phyloP scores from a whole-genome alignment of 768 basidiomycete genomes.

The Goffeauzyma gilvescens region DNA sequence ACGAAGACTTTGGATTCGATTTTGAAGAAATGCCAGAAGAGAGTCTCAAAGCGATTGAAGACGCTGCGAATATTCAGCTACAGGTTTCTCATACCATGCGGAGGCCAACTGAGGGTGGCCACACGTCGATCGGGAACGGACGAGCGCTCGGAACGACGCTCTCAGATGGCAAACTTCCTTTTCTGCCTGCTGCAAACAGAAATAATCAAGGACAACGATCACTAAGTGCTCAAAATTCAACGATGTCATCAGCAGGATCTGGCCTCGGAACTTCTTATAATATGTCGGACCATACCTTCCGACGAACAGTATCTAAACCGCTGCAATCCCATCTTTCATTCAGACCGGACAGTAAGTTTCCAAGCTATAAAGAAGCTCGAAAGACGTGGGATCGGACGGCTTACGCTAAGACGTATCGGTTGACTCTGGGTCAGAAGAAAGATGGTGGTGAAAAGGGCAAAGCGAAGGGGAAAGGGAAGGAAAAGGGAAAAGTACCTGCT shows the following conservation, averaged over 20 bases:
- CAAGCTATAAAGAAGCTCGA: constrained; percentile 21
- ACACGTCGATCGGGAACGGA: neutral
- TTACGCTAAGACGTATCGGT: constrained; percentile 59
- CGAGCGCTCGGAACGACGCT: no score
- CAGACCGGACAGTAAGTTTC: no score
- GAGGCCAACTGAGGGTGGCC: no score
- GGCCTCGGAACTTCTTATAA: neutral
- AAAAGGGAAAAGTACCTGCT: constrained; percentile 23
- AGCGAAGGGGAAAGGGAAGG: constrained; percentile 33
- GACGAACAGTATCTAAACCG: neutral
- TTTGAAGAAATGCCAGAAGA: no score
- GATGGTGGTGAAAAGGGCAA: constrained; percentile 35
- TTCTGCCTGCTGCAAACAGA: neutral
- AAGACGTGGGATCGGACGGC: constrained; percentile 83
- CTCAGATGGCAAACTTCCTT: neutral
- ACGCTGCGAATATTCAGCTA: neutral
- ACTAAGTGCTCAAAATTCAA: neutral
- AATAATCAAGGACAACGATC: neutral
- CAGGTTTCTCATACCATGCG: no score
- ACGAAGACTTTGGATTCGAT: no score
- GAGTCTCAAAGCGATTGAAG: neutral
- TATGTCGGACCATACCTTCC: neutral
- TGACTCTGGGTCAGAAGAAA: constrained; percentile 11
- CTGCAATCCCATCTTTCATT: neutral
- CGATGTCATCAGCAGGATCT: neutral